Evolutionary conservation across 352 stramenopile species (phyloP).

Genomic region (Phytophthora cactorum): DNA sequence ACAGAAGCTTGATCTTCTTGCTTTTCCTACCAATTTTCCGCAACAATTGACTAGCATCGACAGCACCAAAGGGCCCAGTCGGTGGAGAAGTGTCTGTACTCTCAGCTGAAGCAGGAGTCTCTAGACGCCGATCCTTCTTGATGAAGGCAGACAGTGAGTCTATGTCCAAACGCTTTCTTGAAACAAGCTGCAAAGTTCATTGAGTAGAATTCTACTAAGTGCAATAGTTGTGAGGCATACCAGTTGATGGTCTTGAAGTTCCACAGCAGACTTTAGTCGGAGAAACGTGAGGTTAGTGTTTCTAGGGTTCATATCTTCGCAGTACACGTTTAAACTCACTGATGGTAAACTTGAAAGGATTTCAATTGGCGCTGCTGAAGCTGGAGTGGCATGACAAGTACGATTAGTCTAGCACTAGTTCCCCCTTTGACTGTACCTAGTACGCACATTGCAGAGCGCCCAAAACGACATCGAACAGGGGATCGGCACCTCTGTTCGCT

Average conservation of each 20-base stretch:
- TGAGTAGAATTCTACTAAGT: no score
- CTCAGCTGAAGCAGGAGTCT: not conserved
- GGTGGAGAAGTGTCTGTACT: not conserved
- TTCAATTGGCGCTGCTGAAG: constrained; percentile 30
- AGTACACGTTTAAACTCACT: constrained; percentile 12
- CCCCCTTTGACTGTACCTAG: no score
- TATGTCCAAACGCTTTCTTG: constrained; percentile 21
- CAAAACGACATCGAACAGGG: constrained; percentile 36
- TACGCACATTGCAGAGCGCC: constrained; percentile 36
- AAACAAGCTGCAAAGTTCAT: constrained; percentile 18
- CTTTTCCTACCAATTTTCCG: constrained; percentile 46
- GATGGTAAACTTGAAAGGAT: constrained; percentile 36
- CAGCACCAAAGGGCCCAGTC: not conserved
- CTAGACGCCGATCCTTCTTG: not conserved
- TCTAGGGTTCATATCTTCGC: no score
- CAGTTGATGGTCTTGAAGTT: constrained; percentile 37
- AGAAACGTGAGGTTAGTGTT: not conserved
- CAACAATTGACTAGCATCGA: constrained; percentile 19
- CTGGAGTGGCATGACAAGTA: constrained; percentile 16
- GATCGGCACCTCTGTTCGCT: constrained; percentile 21
- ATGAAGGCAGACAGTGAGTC: constrained; percentile 16
- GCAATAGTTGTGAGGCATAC: constrained; percentile 6
- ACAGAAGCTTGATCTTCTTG: constrained; percentile 61
- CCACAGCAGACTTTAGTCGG: not conserved
- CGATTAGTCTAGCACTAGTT: constrained; percentile 2